Base-by-base conservation (phyloP, 768 basidiomycete species). In the Mycena pura region DNA sequence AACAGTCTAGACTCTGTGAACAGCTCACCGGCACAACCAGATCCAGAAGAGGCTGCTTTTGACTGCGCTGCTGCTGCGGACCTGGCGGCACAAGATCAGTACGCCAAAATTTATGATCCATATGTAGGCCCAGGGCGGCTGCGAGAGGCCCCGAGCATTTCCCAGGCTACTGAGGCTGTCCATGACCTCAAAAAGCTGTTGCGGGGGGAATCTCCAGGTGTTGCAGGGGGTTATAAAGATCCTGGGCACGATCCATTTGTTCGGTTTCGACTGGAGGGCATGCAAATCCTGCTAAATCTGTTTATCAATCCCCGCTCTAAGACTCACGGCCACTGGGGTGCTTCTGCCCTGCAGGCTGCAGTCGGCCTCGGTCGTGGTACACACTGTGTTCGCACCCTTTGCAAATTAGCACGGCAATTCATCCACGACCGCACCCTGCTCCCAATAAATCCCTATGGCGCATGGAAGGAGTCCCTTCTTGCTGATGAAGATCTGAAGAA, bases 401-500 rank as follows among this genome's bases (percentile, higher is more conserved):
- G 24, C 46, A 65, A 3, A 15, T n/a, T 40, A 3, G 25, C 25
- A 6, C 36, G 50, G 11, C 22, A 25, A 41, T 68, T n/a, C 53
- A 50, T 32, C 40, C 9, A n/a, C 27, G 47, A 41, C 40, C 38
- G 44, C 4, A 41, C 19, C 5, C 50, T 58, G 9, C 45, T 57
- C 21, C 64, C 60, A 19, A 53, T 36, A 9, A 44, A 65, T 47
- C 48, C 39, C 11, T 62, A 49, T 31, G 60, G 60, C 13, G 17
- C 27, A 10, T 60, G 57, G 57, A 52, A 50, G 7, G 17, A 45
- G 10, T 62, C 66, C 9, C 14, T 34, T n/a, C 59, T 68, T 36
- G 62, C 70, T 5, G 59, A 69, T n/a, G 65, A 69, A 38, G 70
- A 68, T 29, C 25, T 73, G 4, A 28, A 24, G 27, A 47, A 32